Evolutionary conservation across 140 eudicot species (phyloP).

Genomic region (Stevia rebaudiana): DNA sequence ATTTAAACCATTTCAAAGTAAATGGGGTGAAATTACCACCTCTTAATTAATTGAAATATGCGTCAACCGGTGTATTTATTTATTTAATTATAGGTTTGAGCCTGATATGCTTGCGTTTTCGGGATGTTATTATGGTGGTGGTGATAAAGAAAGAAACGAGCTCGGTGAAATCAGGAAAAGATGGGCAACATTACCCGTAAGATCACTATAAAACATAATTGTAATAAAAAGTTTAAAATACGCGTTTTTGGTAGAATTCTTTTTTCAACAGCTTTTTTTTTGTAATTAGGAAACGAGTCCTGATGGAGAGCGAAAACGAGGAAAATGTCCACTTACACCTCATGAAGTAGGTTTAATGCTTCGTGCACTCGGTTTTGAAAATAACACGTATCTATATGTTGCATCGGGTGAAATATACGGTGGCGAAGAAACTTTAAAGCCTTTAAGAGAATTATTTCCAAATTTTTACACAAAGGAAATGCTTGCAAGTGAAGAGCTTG

Average conservation of each 20-base stretch:
- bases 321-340: conserved; percentile 96
- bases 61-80: neutral
- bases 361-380: conserved; percentile 81
- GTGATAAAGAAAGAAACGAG: conserved; percentile 87
- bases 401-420: conserved; percentile 99
- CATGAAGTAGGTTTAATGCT: conserved; percentile 93
- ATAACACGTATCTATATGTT: conserved; percentile 75
- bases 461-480: conserved; percentile 89
- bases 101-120: conserved; percentile 99
- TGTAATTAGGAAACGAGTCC: conserved; percentile 68
- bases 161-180: conserved; percentile 95
- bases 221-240: neutral
- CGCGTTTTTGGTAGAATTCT: neutral
- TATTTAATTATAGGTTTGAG: conserved; percentile 57
- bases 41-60: neutral
- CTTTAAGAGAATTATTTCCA: conserved; percentile 83
- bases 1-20: neutral
- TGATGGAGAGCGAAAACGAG: conserved; percentile 84
- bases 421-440: conserved; percentile 85
- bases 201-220: conserved; percentile 19
- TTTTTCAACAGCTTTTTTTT: neutral
- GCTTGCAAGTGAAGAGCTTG: conserved; percentile 67
- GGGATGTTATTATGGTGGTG: conserved; percentile 98
- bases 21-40: neutral
- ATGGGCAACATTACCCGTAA: conserved; percentile 92